Evolutionary conservation across 352 stramenopile species (phyloP).

Genomic region (Aphanomyces euteiches): DNA sequence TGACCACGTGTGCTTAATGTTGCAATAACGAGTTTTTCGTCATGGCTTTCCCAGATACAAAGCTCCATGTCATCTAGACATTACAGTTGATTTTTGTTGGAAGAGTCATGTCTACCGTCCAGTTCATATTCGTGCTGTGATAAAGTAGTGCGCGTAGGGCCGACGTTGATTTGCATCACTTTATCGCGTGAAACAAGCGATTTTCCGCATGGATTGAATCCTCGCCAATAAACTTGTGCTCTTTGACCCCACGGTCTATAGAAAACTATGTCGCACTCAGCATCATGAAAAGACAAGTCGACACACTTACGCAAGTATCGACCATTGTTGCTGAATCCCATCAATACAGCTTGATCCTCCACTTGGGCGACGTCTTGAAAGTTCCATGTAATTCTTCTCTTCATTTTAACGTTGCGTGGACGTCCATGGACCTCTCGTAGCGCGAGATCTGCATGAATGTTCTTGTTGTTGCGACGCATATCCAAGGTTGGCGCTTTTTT

Average conservation of each 20-base stretch:
- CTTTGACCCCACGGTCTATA: constrained; percentile 39
- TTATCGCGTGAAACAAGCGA: constrained; percentile 20
- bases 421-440: background rate
- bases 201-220: constrained; percentile 31
- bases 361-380: constrained; percentile 11
- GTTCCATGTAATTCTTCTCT: background rate
- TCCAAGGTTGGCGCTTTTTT: background rate
- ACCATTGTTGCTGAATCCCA: constrained; percentile 69
- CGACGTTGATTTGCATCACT: constrained; percentile 33
- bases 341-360: constrained; percentile 47
- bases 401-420: background rate
- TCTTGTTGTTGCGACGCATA: background rate
- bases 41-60: constrained; percentile 56
- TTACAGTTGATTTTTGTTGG: too few relatives aligned
- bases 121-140: background rate
- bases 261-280: constrained; percentile 43
- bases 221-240: constrained; percentile 50
- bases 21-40: constrained; percentile 46
- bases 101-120: background rate
- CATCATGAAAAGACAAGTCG: background rate
- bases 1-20: constrained; percentile 37
- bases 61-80: constrained; percentile 34
- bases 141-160: background rate
- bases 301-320: constrained; percentile 47
- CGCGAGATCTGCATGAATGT: background rate